Conservation (phyloP, 2,329 filamentous ascomycete genomes). For the Pyrenochaeta sp. region DNA sequence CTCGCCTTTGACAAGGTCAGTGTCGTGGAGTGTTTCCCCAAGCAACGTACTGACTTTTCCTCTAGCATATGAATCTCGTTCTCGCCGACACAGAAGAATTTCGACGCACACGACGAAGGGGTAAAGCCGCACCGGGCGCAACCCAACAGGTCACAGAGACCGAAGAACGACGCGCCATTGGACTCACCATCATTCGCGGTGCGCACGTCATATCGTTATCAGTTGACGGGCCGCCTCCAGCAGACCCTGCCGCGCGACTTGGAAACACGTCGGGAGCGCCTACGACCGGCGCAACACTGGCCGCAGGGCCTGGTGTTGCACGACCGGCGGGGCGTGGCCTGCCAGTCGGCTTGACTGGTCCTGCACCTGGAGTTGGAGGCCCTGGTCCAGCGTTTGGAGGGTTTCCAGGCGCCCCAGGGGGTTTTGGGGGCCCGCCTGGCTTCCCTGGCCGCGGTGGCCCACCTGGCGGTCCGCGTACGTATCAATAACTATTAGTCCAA, state of each 20-base stretch:
- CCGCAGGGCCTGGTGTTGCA: slow-evolving; percentile 87
- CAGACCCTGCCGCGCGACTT: slow-evolving; percentile 88
- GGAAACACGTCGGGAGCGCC: slow-evolving; percentile 76
- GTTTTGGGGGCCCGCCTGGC: slow-evolving; percentile 47
- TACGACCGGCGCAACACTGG: slow-evolving; percentile 67
- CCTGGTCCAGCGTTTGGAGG: slow-evolving; percentile 70
- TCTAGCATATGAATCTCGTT: slow-evolving; percentile 97
- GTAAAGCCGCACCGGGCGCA: slow-evolving; percentile 74
- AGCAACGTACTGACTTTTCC: slow-evolving; percentile 19
- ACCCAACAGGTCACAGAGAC: slow-evolving; percentile 76
- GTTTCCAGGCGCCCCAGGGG: slow-evolving; percentile 47
- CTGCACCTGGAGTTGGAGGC: slow-evolving; percentile 85
- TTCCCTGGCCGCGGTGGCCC: slow-evolving; percentile 49
- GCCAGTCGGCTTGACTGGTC: slow-evolving; percentile 85
- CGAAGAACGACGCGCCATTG: slow-evolving; percentile 97
- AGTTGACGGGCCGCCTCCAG: slow-evolving; percentile 93
- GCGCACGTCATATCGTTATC: slow-evolving; percentile 94
- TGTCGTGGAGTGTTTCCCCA: slow-evolving; percentile 3
- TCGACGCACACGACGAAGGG: slow-evolving; percentile 47
- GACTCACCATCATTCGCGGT: slow-evolving; percentile 91
- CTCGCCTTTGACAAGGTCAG: slow-evolving; percentile 95
- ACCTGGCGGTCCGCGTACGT: slow-evolving; percentile 47
- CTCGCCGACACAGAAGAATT: slow-evolving; percentile 88
- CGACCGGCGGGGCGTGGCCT: slow-evolving; percentile 88
- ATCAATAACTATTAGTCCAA: not conserved